Conservation (phyloP, 169 alveolate species). For the Perkinsus olseni region DNA sequence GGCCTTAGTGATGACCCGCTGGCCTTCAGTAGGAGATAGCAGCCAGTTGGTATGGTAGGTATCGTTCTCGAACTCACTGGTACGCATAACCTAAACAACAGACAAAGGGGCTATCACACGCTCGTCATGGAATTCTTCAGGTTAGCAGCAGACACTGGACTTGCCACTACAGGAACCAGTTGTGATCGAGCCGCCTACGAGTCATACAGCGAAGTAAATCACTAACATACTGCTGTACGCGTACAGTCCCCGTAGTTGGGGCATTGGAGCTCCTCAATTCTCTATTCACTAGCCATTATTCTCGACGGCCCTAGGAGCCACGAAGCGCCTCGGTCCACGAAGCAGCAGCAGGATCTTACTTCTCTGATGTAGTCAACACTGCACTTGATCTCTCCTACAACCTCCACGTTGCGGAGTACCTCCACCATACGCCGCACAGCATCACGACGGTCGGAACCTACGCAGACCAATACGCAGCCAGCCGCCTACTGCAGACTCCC, state of each 20-base stretch:
- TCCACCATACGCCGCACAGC: background rate
- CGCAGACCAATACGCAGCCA: conserved; percentile 4
- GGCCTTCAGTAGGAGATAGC: background rate
- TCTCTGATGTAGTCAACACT: background rate
- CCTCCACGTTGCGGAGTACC: background rate
- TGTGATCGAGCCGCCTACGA: no score
- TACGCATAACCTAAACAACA: background rate
- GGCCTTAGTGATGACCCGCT: background rate
- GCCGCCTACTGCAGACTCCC: conserved; percentile 49
- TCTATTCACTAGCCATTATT: no score
- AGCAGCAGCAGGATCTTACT: no score
- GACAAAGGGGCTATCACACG: background rate
- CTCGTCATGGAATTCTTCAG: no score
- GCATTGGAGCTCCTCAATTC: no score
- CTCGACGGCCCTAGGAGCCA: no score
- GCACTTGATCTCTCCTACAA: background rate
- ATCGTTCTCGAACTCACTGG: background rate
- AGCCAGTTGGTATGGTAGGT: background rate
- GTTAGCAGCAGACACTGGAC: no score
- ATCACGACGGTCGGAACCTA: background rate
- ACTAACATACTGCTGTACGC: no score
- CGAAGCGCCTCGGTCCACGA: no score
- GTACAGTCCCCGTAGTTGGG: no score
- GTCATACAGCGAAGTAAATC: no score
- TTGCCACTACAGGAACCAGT: no score